A percentile compares a stretch with the other conserved stretches of the same genome.
phyloP scores from a whole-genome alignment of 2,329 filamentous ascomycete genomes.

The Blastomyces silverae region DNA sequence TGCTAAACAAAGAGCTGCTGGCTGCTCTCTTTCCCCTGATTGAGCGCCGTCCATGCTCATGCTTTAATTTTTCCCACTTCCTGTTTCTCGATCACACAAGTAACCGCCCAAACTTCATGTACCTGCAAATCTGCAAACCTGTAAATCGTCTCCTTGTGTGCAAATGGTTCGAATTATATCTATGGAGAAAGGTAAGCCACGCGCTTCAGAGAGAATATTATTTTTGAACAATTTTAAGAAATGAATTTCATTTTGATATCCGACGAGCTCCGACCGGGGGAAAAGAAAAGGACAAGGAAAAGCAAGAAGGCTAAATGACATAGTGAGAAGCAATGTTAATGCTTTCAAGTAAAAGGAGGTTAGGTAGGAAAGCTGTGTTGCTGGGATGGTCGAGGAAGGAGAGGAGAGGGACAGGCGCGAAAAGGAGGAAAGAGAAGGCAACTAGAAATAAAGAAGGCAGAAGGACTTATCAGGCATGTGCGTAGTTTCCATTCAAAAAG shows the following conservation, averaged over 20 bases:
- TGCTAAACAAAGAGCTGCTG: neutral
- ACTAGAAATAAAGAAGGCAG: neutral
- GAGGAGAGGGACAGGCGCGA: neutral
- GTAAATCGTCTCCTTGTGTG: neutral
- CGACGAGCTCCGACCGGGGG: neutral
- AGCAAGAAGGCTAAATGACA: neutral
- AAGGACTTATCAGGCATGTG: conserved; percentile 9
- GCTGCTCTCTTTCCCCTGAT: neutral
- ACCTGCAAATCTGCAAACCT: neutral
- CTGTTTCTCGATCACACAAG: neutral
- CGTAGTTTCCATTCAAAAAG: conserved; percentile 5
- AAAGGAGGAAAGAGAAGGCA: neutral
- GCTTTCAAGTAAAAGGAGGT: conserved; percentile 6
- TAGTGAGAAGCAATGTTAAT: neutral
- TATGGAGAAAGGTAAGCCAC: neutral
- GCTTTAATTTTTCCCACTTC: neutral
- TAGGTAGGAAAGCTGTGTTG: neutral
- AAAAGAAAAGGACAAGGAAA: neutral
- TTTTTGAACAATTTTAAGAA: conserved; percentile 11
- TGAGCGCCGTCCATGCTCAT: neutral
- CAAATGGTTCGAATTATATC: neutral
- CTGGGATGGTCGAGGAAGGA: neutral
- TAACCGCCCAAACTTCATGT: neutral
- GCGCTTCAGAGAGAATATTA: neutral
- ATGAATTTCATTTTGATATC: conserved; percentile 12